phyloP scores from a whole-genome alignment of 192 early-diverging fungal species.

The Mortierella hygrophila region DNA sequence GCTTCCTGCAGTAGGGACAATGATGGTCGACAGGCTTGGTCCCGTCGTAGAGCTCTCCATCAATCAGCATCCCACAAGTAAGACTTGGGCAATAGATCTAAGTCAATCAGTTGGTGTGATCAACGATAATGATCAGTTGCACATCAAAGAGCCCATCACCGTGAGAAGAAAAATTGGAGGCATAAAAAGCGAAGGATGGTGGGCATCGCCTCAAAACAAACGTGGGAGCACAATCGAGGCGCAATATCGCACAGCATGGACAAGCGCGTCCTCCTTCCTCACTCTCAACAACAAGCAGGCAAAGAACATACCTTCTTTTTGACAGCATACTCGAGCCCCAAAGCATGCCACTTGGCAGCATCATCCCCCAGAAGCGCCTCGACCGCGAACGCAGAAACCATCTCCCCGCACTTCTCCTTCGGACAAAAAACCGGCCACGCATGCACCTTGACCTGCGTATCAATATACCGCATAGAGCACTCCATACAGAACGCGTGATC shows the following conservation, averaged over 20 bases:
- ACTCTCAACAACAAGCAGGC: background rate
- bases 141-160: background rate
- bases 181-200: background rate
- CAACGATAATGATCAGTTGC: too few species aligned
- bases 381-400: background rate
- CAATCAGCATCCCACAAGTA: slow-evolving; percentile 6
- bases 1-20: slow-evolving; percentile 18
- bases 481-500: slow-evolving; percentile 20
- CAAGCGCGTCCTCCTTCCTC: background rate
- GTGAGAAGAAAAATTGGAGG: background rate
- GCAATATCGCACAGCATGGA: background rate
- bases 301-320: slow-evolving; percentile 14
- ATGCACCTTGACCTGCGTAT: background rate
- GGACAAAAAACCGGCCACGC: slow-evolving; percentile 35
- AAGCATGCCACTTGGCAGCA: slow-evolving; percentile 16
- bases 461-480: slow-evolving; percentile 20
- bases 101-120: background rate
- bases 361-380: slow-evolving; percentile 12
- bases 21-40: background rate
- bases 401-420: background rate
- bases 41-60: background rate
- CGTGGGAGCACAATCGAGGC: too few species aligned
- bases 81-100: slow-evolving; percentile 27
- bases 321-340: slow-evolving; percentile 31
- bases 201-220: too few species aligned